Evolutionary conservation across 2,329 filamentous ascomycete genomes (phyloP), one percentile per base, ranked within the genome.

Genomic region (Coniochaeta prunicola): DNA sequence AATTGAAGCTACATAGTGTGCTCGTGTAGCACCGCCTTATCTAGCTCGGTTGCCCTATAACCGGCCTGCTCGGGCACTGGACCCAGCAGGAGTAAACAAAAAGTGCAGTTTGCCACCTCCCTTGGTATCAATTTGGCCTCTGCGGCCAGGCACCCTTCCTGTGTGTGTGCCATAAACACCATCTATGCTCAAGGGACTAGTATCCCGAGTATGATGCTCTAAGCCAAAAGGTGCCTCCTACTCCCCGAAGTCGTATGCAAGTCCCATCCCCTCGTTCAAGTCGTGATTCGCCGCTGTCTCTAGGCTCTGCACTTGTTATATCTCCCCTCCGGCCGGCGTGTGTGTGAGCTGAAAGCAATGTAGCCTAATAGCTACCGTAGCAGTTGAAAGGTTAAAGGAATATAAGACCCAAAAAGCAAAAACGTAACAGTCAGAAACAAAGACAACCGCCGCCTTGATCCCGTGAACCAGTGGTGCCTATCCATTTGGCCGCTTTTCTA

Each of bases 161-260:
- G 10, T 24, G n/a, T 45, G 19, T 24, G 24, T 45, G 40, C 24
- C 24, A 4, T 50, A 12, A 50, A 50, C 45, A 50, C 45, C 45
- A 48, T 12, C 24, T 50, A 26, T 50, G 24, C 59, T 57, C 59
- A 57, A 40, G 58, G 57, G 57, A 53, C 57, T 58, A 54, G 45
- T 58, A 53, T 36, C 57, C 57, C 48, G 50, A 60, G 56, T 50
- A 58, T 53, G 57, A 50, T 50, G 45, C 15, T 50, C 4, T 30
- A 50, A 50, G 45, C 45, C 24, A 50, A 30, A 58, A 30, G n/a
- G 12, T 34, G 53, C 53, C 53, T 34, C 53, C 53, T 10, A 33
- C 30, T n/a, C 53, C 12, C 24, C 6, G 7, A 17, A n/a, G n/a
- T 36, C 6, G 15, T 26, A 45, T 45, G 40, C 40, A 21, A 38